Evolutionary conservation across 306 rosid genomes (phyloP).

Genomic region (Begonia peltatifolia): DNA sequence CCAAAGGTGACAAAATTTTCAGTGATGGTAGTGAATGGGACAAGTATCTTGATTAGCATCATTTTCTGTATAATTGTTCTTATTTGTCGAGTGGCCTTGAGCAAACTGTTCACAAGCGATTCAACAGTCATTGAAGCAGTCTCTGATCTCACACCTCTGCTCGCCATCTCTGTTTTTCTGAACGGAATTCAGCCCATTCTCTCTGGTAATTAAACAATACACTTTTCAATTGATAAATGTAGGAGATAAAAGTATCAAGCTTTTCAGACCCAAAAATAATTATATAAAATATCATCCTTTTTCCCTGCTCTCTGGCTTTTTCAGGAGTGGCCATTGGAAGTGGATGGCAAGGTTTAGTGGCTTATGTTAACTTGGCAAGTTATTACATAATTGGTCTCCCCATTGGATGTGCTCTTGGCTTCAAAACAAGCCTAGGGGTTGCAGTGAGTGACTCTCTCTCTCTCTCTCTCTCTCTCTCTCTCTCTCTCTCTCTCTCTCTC

Average conservation of each 20-base stretch:
- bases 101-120: too few species aligned
- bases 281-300: not conserved
- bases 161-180: too few species aligned
- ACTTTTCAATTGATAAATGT: too few species aligned
- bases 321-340: constrained; percentile 74
- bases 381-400: constrained; percentile 54
- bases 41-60: too few species aligned
- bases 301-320: not conserved
- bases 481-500: constrained; percentile 1
- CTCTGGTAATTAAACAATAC: too few species aligned
- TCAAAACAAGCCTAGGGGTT: constrained; percentile 44
- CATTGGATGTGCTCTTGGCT: constrained; percentile 59
- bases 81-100: too few species aligned
- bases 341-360: constrained; percentile 71
- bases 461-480: constrained; percentile 3
- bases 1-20: constrained; percentile 52
- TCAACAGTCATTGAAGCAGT: too few species aligned
- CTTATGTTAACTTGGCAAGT: constrained; percentile 49
- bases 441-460: constrained; percentile 25
- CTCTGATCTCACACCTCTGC: too few species aligned
- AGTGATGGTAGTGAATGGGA: constrained; percentile 45
- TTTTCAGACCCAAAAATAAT: too few species aligned
- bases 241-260: too few species aligned
- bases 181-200: too few species aligned
- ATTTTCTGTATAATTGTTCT: too few species aligned